Conservation (phyloP, 179 eudicot genomes). For the Actinidia polygama region DNA sequence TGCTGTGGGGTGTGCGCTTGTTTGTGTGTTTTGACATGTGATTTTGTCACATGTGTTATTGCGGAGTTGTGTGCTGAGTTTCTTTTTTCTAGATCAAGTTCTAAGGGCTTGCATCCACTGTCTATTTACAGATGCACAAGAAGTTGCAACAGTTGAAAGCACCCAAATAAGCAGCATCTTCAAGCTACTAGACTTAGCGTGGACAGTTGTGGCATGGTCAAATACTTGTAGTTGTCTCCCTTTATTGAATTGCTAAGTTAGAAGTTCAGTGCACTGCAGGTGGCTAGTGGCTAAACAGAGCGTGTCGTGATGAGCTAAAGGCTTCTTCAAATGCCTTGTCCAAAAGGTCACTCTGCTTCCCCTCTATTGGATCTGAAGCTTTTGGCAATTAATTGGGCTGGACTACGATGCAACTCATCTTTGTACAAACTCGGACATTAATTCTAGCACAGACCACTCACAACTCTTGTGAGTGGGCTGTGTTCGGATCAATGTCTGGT, state of each 20-base stretch:
- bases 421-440: no score
- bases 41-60: no score
- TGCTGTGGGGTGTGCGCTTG: not conserved
- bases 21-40: not conserved
- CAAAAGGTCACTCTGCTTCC: not conserved
- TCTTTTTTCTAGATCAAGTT: not conserved
- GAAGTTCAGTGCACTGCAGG: not conserved
- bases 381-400: not conserved
- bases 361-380: not conserved
- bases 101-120: not conserved
- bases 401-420: no score
- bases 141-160: slow-evolving; percentile 82
- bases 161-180: slow-evolving; percentile 80
- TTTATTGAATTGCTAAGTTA: not conserved
- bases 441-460: not conserved
- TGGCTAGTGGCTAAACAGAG: not conserved
- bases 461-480: not conserved
- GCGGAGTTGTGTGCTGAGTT: not conserved
- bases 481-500: no score
- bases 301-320: not conserved
- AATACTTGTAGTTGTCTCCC: slow-evolving; percentile 51
- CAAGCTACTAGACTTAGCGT: slow-evolving; percentile 90
- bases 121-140: slow-evolving; percentile 69
- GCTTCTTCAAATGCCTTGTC: not conserved
- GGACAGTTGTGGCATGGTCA: slow-evolving; percentile 96